phyloP scores from a whole-genome alignment of 2,329 filamentous ascomycete species.

The Xylaria hypoxylon region DNA sequence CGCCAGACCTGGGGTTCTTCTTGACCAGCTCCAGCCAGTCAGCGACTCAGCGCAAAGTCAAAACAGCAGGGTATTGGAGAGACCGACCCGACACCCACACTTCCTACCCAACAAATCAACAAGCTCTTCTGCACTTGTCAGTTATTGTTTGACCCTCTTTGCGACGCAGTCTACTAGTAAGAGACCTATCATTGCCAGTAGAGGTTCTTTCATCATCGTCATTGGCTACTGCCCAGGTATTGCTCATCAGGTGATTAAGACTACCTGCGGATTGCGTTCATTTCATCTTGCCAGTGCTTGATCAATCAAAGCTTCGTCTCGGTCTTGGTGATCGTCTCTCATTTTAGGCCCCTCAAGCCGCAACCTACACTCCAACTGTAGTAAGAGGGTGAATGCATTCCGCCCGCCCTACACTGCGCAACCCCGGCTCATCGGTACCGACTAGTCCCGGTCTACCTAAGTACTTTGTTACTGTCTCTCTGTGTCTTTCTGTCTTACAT shows the following conservation, averaged over 20 bases:
- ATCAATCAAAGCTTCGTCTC: conserved; percentile 50
- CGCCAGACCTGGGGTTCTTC: conserved; percentile 42
- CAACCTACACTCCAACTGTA: conserved; percentile 39
- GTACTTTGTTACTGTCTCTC: conserved; percentile 38
- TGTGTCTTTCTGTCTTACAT: conserved; percentile 39
- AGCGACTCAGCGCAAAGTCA: conserved; percentile 49
- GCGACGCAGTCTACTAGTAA: conserved; percentile 52
- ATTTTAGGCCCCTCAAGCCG: conserved; percentile 34
- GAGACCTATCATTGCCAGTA: conserved; percentile 65
- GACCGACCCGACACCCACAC: conserved; percentile 41
- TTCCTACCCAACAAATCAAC: conserved; percentile 63
- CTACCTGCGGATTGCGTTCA: conserved; percentile 58
- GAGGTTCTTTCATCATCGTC: conserved; percentile 54
- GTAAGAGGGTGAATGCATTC: conserved; percentile 44
- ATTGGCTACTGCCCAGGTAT: conserved; percentile 61
- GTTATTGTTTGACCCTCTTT: conserved; percentile 53
- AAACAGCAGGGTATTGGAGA: conserved; percentile 36
- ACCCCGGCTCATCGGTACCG: conserved; percentile 45
- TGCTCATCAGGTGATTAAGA: conserved; percentile 64
- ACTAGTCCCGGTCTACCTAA: conserved; percentile 38
- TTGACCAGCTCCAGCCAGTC: conserved; percentile 49
- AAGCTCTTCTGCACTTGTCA: conserved; percentile 57
- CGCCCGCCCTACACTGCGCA: conserved; percentile 39
- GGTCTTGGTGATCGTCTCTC: conserved; percentile 37
- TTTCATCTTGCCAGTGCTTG: conserved; percentile 45